Evolutionary conservation across 1,284 basidiomycete genomes (phyloP), one percentile per base, ranked within the genome.

Genomic region (Amylostereum areolatum): DNA sequence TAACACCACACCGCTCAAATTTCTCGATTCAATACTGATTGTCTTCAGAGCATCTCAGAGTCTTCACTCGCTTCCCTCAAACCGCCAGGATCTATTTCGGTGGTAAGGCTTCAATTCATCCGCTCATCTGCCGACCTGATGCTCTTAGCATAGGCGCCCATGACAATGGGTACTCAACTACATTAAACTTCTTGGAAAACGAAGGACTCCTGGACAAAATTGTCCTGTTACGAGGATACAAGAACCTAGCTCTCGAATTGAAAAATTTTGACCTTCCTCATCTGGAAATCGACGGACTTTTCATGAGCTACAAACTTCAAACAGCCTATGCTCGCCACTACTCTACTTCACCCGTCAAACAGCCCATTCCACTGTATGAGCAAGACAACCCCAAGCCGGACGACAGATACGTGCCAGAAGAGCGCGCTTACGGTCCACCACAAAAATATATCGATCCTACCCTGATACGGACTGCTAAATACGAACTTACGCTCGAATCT

Each of bases 131-230:
- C 4, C 12, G 55, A 39, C 52, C 58, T 32, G 53, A 51, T 48
- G 58, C n/a, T 49, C 54, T 33, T 48, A 45, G 56, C 30, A 50
- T 52, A 66, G 74, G 75, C 18, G 69, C 68, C 3, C 77, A 80
- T 55, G 77, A 80, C 61, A 78, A 79, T 49, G 77, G 78, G 24
- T 81, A 81, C 57, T 70, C 70, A 32, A 68, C 72, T 25, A 71
- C 73, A 7, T 64, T 81, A 25, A 70, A 70, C 32, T 67, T 69
- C 28, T 65, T 79, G 27, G 64, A 73, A 54, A 78, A 73, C 46
- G 75, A 77, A 59, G 75, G 75, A 34, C 61, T 72, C 8, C 54
- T 73, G 18, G 62, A 73, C 45, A 80, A 80, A 58, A 53, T 81
- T 30, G 66, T 75, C n/a, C 65, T 81, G 29, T 63, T 79, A 28